These are phyloP conservation scores for Curvularia verruculosa DNA, from an alignment of 2,329 filamentous ascomycete genomes.

Conservation along the genomic window DNA sequence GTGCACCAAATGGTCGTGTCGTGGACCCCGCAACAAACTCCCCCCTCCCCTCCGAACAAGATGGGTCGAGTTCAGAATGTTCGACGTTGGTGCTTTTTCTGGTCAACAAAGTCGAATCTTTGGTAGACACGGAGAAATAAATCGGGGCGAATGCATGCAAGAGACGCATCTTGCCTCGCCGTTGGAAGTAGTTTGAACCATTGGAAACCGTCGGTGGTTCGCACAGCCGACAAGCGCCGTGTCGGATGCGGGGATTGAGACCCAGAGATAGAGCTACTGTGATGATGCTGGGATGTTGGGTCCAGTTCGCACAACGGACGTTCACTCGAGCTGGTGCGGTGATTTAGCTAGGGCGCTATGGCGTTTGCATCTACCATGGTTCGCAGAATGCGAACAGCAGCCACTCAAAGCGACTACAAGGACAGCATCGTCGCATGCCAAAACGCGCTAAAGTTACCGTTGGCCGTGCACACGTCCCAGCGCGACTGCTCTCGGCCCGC, in stretches of 20 bases:
- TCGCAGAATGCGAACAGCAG: slow-evolving; percentile 17
- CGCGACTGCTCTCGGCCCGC: slow-evolving; percentile 29
- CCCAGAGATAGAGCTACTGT: slow-evolving; percentile 5
- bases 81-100: slow-evolving; percentile 4
- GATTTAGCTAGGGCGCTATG: slow-evolving; percentile 8
- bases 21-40: slow-evolving; percentile 3
- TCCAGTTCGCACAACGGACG: slow-evolving; percentile 6
- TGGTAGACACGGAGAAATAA: background rate
- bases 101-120: slow-evolving; percentile 4
- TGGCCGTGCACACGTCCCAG: slow-evolving; percentile 14
- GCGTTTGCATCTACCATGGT: slow-evolving; percentile 14
- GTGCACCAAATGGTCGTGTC: background rate
- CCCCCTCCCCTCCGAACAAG: background rate
- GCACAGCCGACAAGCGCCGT: slow-evolving; percentile 8
- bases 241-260: slow-evolving; percentile 10
- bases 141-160: slow-evolving; percentile 3
- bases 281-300: slow-evolving; percentile 3
- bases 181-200: slow-evolving; percentile 2
- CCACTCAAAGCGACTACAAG: slow-evolving; percentile 10
- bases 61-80: background rate
- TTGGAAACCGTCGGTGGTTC: slow-evolving; percentile 4
- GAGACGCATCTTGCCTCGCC: slow-evolving; percentile 1
- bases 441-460: slow-evolving; percentile 9
- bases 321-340: background rate
- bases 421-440: slow-evolving; percentile 5